Evolutionary conservation across 2,329 filamentous ascomycete species (phyloP).

Genomic region (Penicillium sp.): DNA sequence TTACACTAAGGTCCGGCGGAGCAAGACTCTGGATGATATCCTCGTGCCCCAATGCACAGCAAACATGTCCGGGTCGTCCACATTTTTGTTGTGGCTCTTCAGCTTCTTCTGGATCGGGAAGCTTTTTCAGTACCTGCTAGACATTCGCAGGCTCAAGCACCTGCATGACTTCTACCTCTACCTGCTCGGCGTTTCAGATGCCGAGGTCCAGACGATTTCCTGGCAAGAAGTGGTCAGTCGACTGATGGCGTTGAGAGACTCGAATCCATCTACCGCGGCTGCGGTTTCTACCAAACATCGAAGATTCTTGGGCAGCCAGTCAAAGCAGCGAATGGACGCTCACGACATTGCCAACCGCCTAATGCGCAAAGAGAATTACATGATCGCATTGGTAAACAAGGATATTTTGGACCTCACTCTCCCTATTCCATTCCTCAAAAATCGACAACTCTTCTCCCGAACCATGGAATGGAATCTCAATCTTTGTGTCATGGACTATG

Average conservation of each 20-base stretch:
- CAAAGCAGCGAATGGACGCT: conserved; percentile 90
- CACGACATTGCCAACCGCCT: conserved; percentile 95
- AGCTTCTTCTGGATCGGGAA: conserved; percentile 83
- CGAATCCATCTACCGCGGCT: conserved; percentile 78
- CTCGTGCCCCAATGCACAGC: conserved; percentile 71
- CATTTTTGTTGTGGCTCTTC: conserved; percentile 77
- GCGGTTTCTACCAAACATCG: conserved; percentile 59
- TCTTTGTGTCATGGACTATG: conserved; percentile 85
- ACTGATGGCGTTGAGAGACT: conserved; percentile 77
- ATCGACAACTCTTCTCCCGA: conserved; percentile 79
- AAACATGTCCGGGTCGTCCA: conserved; percentile 73
- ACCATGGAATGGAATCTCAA: conserved; percentile 91
- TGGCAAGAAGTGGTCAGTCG: conserved; percentile 89
- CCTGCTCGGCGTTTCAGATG: conserved; percentile 75
- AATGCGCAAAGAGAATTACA: conserved; percentile 95
- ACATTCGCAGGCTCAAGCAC: conserved; percentile 68
- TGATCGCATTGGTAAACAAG: conserved; percentile 97
- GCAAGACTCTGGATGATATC: conserved; percentile 61
- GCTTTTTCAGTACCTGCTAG: conserved; percentile 68
- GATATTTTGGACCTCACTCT: conserved; percentile 85
- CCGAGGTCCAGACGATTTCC: conserved; percentile 89
- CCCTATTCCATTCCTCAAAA: conserved; percentile 76
- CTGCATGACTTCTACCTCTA: conserved; percentile 85
- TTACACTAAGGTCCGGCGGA: conserved; percentile 67
- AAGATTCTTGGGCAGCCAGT: conserved; percentile 72